Evolutionary conservation across 495 filamentous ascomycete genomes (phyloP).

Genomic region (Penicillium pancosmium): DNA sequence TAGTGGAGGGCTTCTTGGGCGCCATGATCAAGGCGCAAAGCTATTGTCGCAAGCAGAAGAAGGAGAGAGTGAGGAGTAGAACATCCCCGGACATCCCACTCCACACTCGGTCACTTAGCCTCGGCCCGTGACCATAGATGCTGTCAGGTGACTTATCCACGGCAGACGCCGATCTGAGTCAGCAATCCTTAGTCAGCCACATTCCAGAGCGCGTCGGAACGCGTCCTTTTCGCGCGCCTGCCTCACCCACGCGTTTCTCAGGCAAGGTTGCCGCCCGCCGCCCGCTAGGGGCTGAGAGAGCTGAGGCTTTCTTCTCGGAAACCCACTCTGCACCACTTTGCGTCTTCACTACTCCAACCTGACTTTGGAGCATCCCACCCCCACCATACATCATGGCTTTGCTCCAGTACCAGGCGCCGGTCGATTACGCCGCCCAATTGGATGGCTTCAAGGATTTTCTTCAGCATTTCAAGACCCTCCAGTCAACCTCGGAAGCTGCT

Average conservation of each 20-base stretch:
- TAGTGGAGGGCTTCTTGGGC: constrained; percentile 67
- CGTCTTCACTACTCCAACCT: constrained; percentile 25
- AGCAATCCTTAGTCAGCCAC: background rate
- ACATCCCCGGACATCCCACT: constrained; percentile 10
- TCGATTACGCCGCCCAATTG: constrained; percentile 86
- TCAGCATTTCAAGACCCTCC: constrained; percentile 79
- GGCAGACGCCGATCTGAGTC: background rate
- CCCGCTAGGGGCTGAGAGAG: constrained; percentile 3
- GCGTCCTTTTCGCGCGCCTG: constrained; percentile 1
- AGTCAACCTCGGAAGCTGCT: constrained; percentile 68
- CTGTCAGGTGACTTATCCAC: background rate
- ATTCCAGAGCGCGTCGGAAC: constrained; percentile 8
- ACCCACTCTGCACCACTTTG: constrained; percentile 29
- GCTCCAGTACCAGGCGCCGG: constrained; percentile 68
- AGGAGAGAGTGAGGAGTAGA: constrained; percentile 10
- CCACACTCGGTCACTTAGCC: constrained; percentile 4
- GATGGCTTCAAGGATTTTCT: constrained; percentile 89
- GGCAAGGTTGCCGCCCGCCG: constrained; percentile 2
- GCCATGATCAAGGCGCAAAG: constrained; percentile 52
- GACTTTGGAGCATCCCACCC: constrained; percentile 9
- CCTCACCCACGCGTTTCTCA: constrained; percentile 4
- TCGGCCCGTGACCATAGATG: background rate
- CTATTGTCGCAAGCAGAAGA: constrained; percentile 12
- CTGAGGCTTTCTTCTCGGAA: constrained; percentile 8
- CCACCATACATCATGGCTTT: constrained; percentile 69